phyloP scores from a whole-genome alignment of 352 stramenopile genomes.

The Pythium vanterpoolii region DNA sequence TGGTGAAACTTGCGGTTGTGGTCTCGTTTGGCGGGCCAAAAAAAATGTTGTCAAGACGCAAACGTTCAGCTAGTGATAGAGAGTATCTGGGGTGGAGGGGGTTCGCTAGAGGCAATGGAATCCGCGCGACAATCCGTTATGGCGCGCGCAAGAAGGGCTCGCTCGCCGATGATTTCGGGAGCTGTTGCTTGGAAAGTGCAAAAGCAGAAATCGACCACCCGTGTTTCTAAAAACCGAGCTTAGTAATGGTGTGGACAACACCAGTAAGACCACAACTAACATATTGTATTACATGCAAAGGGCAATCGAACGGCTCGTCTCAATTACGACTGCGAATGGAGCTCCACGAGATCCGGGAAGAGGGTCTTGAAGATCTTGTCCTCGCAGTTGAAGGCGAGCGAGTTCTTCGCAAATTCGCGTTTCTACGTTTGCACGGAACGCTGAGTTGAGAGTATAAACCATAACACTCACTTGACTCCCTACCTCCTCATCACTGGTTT shows the following conservation, averaged over 20 bases:
- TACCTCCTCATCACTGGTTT: conserved; percentile 71
- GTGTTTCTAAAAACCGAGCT: not conserved
- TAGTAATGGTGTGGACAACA: not conserved
- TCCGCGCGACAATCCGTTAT: not conserved
- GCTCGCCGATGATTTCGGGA: not conserved
- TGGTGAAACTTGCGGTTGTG: conserved; percentile 17
- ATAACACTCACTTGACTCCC: too few species aligned
- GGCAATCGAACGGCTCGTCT: not conserved
- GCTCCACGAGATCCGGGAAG: conserved; percentile 81
- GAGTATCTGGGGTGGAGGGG: not conserved
- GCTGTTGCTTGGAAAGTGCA: not conserved
- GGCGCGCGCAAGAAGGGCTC: not conserved
- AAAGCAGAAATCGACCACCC: not conserved
- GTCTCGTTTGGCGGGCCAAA: not conserved
- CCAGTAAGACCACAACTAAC: not conserved
- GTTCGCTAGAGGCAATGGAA: not conserved
- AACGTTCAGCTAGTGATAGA: not conserved
- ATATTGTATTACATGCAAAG: conserved; percentile 2
- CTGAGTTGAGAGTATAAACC: not conserved
- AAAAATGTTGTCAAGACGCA: not conserved
- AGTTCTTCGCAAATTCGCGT: conserved; percentile 56
- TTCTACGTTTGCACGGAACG: conserved; percentile 37
- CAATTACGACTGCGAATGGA: conserved; percentile 29
- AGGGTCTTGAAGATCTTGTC: conserved; percentile 82
- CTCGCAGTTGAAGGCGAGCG: conserved; percentile 72